Evolutionary conservation across 2,329 filamentous ascomycete species (phyloP), one percentile per base, ranked within the genome.

Genomic region (Cladosporium sphaerospermum): DNA sequence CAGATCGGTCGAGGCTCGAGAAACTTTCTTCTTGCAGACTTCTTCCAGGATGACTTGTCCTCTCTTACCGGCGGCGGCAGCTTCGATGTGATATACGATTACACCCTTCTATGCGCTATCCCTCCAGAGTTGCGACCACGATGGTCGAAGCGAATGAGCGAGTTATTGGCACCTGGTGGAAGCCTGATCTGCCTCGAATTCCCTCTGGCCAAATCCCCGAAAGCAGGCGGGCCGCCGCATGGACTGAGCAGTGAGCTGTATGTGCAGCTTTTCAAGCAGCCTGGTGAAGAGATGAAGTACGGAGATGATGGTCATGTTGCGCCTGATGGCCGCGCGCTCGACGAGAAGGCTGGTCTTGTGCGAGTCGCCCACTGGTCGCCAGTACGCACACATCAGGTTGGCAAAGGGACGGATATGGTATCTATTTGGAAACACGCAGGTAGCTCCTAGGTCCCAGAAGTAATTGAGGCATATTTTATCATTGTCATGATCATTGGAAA

Each of bases 181-280:
- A 70, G 73, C 45, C 71, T 85, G 51, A 73, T 85, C 45, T 84
- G 82, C 69, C 78, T 95, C 56, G 89, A 95, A 67, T 95, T 86
- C 67, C 89, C 89, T 9, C 82, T 85, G 1, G 78, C 81, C 56
- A 93, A 91, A 67, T 76, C 81, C 40, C 78, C 84, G 9, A 75
- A 74, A 9, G 75, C 78, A 9, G 77, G 77, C 9, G 89, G 89
- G 0, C 89, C 89, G 10, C 89, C 89, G 1, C 91, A 81, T 77
- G 82, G 83, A 7, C 71, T 88, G 39, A 79, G 81, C 10, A 78
- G 86, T 1, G 78, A 82, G 56, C 79, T 87, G 28, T 93, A 95
- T 68, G 73, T 83, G 62, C 83, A 82, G 57, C 83, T 92, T 61
- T 76, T 95, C 40, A 78, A 77, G 51, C 76, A 79, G 45, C 89